Evolutionary conservation across 148 eudicot genomes (phyloP), one percentile per base, ranked within the genome.

Genomic region (Camellia sinensis): DNA sequence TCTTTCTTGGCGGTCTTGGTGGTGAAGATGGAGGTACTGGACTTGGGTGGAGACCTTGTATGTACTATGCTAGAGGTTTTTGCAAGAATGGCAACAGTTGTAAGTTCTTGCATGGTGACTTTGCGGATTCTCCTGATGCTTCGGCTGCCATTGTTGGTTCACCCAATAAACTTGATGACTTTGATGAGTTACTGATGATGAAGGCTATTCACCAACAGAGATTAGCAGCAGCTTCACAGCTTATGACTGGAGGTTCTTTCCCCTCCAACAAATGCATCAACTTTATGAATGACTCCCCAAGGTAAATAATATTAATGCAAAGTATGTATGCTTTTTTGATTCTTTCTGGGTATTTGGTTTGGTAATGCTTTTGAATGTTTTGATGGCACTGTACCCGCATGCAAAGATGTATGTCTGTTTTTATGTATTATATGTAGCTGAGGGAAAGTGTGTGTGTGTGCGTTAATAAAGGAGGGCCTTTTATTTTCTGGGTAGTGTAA

Each of bases 71-170:
- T 8, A 81, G 85, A 80, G 98, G 97, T 2, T 92, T 86, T 22
- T 92, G 98, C 60, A 94, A 92, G 82, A 94, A 94, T 75, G 98
- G 97, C 0, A 81, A 17, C 29, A 45, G 75, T 67, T 92, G 97
- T 73, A 90, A 90, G 82, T 94, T 94, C 67, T 83, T 85, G 69
- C 98, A 94, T 82, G 84, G 84, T 41, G 89, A 69, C 9, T 65
- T 52, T 41, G 81, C 68, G 1, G 87, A 75, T 78, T 81, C 77
- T 7, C 77, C 37, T 6, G 89, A 67, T 17, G 71, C 52, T 81
- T 77, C 80, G 5, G 46, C 72, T 13, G 70, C 77, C 52, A 63
- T 77, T 53, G 87, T 80, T 71, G 92, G 90, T 17, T 90, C 92
- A 7, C 90, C 91, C 3, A 67, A 89, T 54, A 84, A 82, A 56